phyloP scores from a whole-genome alignment of 23 red algal species.

The Gracilaria caudata region DNA sequence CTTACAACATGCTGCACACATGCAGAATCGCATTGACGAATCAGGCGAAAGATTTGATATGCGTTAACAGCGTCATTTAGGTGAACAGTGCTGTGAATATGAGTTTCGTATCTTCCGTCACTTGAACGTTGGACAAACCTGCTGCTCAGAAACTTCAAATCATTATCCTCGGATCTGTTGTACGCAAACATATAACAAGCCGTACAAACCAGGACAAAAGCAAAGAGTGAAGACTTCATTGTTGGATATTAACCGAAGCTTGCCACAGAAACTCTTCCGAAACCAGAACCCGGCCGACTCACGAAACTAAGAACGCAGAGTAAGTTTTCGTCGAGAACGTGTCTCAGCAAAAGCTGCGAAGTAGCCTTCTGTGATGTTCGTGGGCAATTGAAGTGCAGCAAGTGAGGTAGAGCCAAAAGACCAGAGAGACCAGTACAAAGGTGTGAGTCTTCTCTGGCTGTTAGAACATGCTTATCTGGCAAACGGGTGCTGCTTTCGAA shows the following conservation, averaged over 20 bases:
- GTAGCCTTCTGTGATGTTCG: no score
- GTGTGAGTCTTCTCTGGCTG: no score
- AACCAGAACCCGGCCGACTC: neutral
- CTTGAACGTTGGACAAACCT: neutral
- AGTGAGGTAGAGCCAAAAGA: neutral
- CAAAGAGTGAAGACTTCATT: neutral
- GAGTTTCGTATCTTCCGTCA: neutral
- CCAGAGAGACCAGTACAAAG: neutral
- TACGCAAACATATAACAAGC: neutral
- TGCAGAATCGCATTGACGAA: neutral
- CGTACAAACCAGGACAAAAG: neutral
- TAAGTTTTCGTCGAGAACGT: neutral
- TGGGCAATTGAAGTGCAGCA: no score
- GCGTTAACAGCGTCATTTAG: neutral
- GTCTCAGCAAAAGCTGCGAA: neutral
- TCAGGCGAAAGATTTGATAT: conserved; percentile 50
- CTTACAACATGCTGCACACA: conserved; percentile 20
- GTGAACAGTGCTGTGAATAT: conserved; percentile 16
- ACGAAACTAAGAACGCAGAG: neutral
- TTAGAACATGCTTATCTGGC: no score
- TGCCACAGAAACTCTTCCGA: neutral
- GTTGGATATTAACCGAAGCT: neutral
- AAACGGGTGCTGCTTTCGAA: neutral
- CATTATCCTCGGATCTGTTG: neutral
- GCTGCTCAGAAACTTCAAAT: neutral